A percentile compares a stretch with the other conserved stretches of the same genome.
These are phyloP conservation scores for Xanthoceras sorbifolium DNA, from an alignment of 345 rosid genomes.

Conservation along the genomic window DNA sequence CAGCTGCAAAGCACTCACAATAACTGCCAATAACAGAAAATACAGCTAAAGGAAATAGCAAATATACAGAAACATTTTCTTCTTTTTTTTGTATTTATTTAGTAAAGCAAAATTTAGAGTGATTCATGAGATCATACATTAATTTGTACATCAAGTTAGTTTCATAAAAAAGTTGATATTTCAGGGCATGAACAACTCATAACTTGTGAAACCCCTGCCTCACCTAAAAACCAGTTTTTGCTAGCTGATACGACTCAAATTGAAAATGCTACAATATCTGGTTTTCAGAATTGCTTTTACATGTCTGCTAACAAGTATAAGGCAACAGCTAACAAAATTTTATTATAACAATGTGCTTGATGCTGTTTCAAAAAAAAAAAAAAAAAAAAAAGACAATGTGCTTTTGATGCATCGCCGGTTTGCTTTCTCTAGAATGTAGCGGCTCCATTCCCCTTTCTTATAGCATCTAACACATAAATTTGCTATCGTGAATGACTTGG, in stretches of 20 bases:
- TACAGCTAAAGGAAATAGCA: constrained; percentile 4
- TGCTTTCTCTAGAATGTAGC: neutral
- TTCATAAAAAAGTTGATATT: neutral
- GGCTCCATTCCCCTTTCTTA: neutral
- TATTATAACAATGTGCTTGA: neutral
- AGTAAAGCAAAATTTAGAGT: neutral
- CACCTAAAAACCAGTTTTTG: neutral
- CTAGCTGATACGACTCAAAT: neutral
- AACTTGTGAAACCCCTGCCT: neutral
- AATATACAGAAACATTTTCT: neutral
- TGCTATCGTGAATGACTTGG: neutral
- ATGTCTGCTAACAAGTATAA: neutral
- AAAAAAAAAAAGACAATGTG: too few species aligned
- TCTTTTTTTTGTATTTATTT: neutral
- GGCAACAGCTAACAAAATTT: neutral
- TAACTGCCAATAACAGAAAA: constrained; percentile 36
- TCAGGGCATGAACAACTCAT: neutral
- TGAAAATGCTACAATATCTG: neutral
- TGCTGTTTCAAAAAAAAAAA: neutral
- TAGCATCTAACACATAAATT: neutral
- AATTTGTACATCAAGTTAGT: neutral
- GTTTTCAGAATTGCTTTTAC: neutral
- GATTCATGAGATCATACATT: neutral
- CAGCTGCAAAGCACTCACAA: constrained; percentile 49
- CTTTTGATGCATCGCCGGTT: too few species aligned